Conservation (phyloP, 139 green algal genomes). For the Gonium pectorale region DNA sequence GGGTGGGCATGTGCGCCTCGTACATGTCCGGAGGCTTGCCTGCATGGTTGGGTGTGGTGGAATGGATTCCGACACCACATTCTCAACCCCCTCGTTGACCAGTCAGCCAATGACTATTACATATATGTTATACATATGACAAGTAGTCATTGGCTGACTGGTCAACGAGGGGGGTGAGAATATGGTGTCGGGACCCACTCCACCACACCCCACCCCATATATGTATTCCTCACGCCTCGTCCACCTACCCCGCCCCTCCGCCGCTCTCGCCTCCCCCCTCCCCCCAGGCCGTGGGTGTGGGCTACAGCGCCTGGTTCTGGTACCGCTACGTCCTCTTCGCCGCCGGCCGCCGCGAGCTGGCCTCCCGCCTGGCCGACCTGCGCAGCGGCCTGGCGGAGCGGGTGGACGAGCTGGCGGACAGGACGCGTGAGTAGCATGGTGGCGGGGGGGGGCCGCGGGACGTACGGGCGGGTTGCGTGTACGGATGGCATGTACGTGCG, state of each 20-base stretch:
- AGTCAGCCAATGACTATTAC: neutral
- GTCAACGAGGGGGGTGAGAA: neutral
- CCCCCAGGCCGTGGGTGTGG: slow-evolving; percentile 4
- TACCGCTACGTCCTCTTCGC: slow-evolving; percentile 28
- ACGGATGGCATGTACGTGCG: no score
- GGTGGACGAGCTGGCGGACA: slow-evolving; percentile 8
- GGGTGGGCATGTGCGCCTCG: neutral
- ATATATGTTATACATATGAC: no score
- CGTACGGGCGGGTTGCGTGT: no score
- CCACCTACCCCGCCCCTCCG: neutral
- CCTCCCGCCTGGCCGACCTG: neutral
- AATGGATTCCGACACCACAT: neutral
- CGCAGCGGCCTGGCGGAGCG: neutral
- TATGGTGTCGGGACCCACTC: neutral
- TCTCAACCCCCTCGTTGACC: neutral
- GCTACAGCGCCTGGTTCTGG: slow-evolving; percentile 23
- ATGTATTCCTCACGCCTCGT: neutral
- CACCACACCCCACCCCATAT: neutral
- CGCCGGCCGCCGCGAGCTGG: slow-evolving; percentile 2
- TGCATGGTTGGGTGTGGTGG: neutral
- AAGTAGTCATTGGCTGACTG: neutral
- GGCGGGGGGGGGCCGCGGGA: no score
- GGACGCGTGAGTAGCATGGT: slow-evolving; percentile 3
- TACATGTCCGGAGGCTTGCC: neutral
- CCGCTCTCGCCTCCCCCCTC: neutral